Base-by-base conservation (phyloP, 805 yeast species). In the Hanseniaspora singularis region DNA sequence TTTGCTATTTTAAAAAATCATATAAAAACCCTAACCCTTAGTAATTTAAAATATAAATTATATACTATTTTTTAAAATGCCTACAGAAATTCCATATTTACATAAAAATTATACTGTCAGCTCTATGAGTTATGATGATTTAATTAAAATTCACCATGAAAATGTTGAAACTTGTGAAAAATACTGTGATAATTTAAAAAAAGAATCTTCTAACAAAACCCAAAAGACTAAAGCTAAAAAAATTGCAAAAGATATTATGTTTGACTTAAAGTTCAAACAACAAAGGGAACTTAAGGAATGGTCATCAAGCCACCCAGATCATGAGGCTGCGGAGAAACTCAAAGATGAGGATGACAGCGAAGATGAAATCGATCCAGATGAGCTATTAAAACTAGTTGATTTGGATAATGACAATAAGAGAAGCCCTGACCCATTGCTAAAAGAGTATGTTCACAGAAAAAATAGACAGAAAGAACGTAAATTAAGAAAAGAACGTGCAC, bases 391-490 rank as follows among this genome's bases (percentile, higher is more conserved):
- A 20, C 40, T 40, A 18, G n/a, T 44, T 36, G 22, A 42, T 47
- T 32, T 50, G 47, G 18, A 52, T 44, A 34, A 37, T 37, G 30
- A 23, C 34, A 4, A 16, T 36, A 24, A 24, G 38, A 26, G 23
- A 19, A 38, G 53, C 44, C 33, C 50, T 44, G 22, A n/a, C 11
- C 9, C 16, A 19, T 4, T 9, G 18, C 28, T 8, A 55, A 50
- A 67, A 63, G 52, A 64, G 64, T 7, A 70, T 89, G 39, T 22
- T 15, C 34, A 3, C 2, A 39, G 30, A 27, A 39, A 15, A 22
- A 89, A 89, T 59, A 71, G 96, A 47, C 92, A 85, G 52, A 84
- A 81, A 63, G 96, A 87, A 57, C 71, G 83, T 55, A 58, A 86
- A 20, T 94, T 89, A 0, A 76, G 72, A 57, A 70, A 95, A 49